Percentiles rank a stretch among this genome's conserved stretches.
Evolutionary conservation across 23 red algal genomes (phyloP).

Genomic region (Agarophyton chilense): DNA sequence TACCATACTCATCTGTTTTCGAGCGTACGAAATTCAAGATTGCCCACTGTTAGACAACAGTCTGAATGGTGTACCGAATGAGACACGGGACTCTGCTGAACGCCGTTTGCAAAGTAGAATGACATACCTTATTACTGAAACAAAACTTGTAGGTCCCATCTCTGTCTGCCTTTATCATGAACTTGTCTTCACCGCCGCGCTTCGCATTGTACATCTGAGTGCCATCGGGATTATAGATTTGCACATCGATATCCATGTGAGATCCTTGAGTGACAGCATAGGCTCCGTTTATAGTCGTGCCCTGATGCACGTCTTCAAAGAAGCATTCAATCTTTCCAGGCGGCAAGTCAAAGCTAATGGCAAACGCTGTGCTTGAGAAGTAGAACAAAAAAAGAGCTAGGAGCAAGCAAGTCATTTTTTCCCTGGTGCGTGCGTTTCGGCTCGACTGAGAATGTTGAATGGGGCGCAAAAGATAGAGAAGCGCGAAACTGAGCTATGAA

Average conservation of each 20-base stretch:
- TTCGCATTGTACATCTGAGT: constrained; percentile 62
- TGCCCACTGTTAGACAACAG: not conserved
- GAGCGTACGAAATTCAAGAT: not conserved
- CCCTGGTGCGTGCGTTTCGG: not conserved
- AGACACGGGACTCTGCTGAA: not conserved
- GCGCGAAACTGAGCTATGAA: constrained; percentile 79
- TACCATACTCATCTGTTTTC: constrained; percentile 74
- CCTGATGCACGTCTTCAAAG: constrained; percentile 84
- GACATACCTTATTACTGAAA: constrained; percentile 78
- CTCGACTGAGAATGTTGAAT: too few relatives aligned
- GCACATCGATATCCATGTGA: constrained; percentile 85
- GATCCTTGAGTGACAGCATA: constrained; percentile 82
- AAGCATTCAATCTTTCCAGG: constrained; percentile 82
- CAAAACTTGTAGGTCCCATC: constrained; percentile 79
- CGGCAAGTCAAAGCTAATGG: constrained; percentile 72
- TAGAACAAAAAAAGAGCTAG: constrained; percentile 18
- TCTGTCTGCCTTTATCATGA: constrained; percentile 62
- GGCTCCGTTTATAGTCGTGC: constrained; percentile 64
- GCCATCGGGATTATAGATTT: constrained; percentile 50
- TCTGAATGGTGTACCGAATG: not conserved
- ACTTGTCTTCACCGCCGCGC: constrained; percentile 78
- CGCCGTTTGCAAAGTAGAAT: too few relatives aligned
- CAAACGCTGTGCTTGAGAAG: constrained; percentile 8
- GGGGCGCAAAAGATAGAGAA: too few relatives aligned
- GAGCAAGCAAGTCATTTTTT: not conserved